phyloP scores from a whole-genome alignment of 2,329 filamentous ascomycete genomes.

The Trichoderma endophyticum region DNA sequence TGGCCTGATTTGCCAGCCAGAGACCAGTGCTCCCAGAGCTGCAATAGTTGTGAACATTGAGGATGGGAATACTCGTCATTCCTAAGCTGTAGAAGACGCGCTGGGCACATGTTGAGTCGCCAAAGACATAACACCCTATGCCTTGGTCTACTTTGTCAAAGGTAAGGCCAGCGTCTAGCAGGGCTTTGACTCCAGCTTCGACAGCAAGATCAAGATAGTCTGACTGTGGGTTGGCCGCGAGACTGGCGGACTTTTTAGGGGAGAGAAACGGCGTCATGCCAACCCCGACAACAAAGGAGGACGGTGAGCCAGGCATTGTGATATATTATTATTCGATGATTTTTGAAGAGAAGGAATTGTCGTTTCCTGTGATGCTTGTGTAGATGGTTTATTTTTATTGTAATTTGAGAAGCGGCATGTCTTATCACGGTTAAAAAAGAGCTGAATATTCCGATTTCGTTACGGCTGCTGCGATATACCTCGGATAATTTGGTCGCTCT shows the following conservation, averaged over 20 bases:
- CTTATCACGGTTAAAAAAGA: background rate
- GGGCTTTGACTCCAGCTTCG: background rate
- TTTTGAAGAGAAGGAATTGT: background rate
- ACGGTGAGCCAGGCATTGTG: background rate
- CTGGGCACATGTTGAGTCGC: constrained; percentile 1
- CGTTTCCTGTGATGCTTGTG: background rate
- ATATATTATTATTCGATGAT: background rate
- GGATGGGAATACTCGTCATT: background rate
- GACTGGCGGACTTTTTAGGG: background rate
- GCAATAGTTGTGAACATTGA: constrained; percentile 5
- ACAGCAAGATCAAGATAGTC: constrained; percentile 1
- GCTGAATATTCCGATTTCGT: background rate
- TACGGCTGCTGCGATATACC: background rate
- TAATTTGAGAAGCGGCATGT: background rate
- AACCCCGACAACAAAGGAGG: background rate
- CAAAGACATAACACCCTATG: background rate
- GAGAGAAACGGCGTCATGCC: constrained; percentile 2
- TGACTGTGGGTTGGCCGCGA: background rate
- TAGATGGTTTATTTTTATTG: background rate
- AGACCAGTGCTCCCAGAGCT: background rate
- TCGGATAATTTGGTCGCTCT: background rate
- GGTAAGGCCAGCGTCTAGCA: background rate
- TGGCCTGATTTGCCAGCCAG: background rate
- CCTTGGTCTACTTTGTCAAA: constrained; percentile 4
- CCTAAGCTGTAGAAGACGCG: constrained; percentile 8